These are phyloP conservation scores for Blastobotrys peoriensis DNA, from an alignment of 805 yeast species.

Conservation along the genomic window DNA sequence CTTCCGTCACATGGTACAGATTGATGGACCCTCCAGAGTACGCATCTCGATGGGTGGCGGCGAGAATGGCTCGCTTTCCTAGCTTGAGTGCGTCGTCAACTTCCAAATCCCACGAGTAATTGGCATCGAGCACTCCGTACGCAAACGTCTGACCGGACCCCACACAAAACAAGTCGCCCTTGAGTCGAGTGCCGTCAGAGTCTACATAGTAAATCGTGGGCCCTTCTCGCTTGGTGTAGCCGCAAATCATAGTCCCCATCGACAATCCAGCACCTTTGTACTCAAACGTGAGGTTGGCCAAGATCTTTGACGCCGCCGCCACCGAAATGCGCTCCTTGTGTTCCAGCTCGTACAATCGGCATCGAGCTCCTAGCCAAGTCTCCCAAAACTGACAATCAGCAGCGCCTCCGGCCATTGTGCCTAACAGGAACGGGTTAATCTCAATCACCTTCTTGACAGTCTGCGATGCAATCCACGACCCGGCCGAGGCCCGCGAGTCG, in stretches of 20 bases:
- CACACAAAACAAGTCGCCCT: slow-evolving; percentile 93
- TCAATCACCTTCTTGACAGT: slow-evolving; percentile 96
- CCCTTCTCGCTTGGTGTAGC: slow-evolving; percentile 90
- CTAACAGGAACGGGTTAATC: slow-evolving; percentile 89
- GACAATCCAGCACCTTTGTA: slow-evolving; percentile 98
- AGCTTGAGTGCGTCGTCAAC: slow-evolving; percentile 91
- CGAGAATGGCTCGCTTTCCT: slow-evolving; percentile 92
- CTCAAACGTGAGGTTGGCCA: slow-evolving; percentile 81
- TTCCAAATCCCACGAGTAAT: slow-evolving; percentile 82
- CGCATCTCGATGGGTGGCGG: slow-evolving; percentile 98
- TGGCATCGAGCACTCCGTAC: slow-evolving; percentile 93
- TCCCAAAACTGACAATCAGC: slow-evolving; percentile 99
- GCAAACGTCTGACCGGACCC: slow-evolving; percentile 99
- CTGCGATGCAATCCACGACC: slow-evolving; percentile 96
- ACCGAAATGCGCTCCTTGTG: slow-evolving; percentile 93
- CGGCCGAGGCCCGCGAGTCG: slow-evolving; percentile 97
- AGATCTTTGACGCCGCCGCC: slow-evolving; percentile 93
- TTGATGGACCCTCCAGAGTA: slow-evolving; percentile 96
- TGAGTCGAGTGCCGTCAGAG: slow-evolving; percentile 91
- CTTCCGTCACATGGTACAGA: slow-evolving; percentile 84
- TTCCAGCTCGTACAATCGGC: slow-evolving; percentile 89
- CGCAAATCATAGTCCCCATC: slow-evolving; percentile 99
- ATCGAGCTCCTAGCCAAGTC: slow-evolving; percentile 96
- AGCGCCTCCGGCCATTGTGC: slow-evolving; percentile 99
- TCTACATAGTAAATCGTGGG: slow-evolving; percentile 95